Conservation (phyloP, 495 filamentous ascomycete species). For the Elasticomyces elasticus region DNA sequence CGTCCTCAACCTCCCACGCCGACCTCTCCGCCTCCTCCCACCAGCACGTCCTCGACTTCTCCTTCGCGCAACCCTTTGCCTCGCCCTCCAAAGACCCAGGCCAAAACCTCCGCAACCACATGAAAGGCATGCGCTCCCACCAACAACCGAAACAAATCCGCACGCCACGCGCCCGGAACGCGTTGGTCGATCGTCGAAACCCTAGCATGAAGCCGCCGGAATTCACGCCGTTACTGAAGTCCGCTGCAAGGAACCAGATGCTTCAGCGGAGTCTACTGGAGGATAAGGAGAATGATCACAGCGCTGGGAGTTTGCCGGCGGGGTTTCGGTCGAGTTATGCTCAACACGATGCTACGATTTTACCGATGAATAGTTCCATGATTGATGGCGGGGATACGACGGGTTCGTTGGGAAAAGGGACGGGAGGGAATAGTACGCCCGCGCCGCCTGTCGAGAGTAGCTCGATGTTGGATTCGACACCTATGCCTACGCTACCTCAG, state of each 20-base stretch:
- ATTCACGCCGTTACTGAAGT: slow-evolving; percentile 90
- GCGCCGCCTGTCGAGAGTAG: slow-evolving; percentile 64
- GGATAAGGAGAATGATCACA: slow-evolving; percentile 33
- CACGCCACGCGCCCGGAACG: slow-evolving; percentile 59
- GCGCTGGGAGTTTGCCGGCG: slow-evolving; percentile 58
- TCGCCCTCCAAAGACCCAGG: slow-evolving; percentile 71
- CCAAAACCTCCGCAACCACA: slow-evolving; percentile 39
- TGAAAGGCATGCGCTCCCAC: slow-evolving; percentile 55
- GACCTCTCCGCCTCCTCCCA: too few species aligned
- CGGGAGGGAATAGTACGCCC: slow-evolving; percentile 51
- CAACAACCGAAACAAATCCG: slow-evolving; percentile 47
- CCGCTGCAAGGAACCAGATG: slow-evolving; percentile 66
- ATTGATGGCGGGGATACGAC: slow-evolving; percentile 57
- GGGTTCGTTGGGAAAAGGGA: slow-evolving; percentile 42
- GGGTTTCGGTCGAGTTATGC: slow-evolving; percentile 51
- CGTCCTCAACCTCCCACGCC: too few species aligned
- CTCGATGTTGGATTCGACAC: slow-evolving; percentile 64
- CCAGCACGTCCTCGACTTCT: slow-evolving; percentile 57
- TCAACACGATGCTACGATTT: slow-evolving; percentile 42
- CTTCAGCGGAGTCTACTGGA: slow-evolving; percentile 46
- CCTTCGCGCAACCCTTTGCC: slow-evolving; percentile 72
- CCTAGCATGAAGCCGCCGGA: slow-evolving; percentile 52
- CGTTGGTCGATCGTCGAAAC: slow-evolving; percentile 59
- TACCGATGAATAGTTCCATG: slow-evolving; percentile 48
- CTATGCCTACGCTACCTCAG: slow-evolving; percentile 56